Evolutionary conservation across 305 asterid genomes (phyloP), one percentile per base, ranked within the genome.

Genomic region (Rubia peregrina): DNA sequence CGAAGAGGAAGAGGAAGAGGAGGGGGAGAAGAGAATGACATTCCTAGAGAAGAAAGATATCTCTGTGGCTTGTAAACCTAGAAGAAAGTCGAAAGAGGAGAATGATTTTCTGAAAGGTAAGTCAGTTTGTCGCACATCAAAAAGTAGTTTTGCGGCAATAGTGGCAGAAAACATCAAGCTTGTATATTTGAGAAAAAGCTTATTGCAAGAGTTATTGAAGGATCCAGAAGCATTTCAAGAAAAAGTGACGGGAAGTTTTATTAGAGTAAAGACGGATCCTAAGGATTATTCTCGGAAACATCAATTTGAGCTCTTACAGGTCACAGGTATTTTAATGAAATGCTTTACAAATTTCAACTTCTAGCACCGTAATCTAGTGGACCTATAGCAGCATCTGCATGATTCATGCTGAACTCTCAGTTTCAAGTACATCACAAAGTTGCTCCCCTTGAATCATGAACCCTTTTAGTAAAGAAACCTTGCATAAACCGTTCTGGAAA

Each of bases 231-330:
- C 85, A 49, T 82, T 90, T 77, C 87, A 81, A 79, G 77, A 86
- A 69, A 95, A 95, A 80, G 89, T 91, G 56, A 71, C 71, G 12
- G 99, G 98, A 75, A 80, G 90, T 76, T 88, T 88, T 71, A 88
- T 26, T 88, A 84, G 94, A 51, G 83, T 83, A 61, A 91, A 84
- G 77, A 72, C 86, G 5, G 83, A 87, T 75, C 85, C 30, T 26
- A 26, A 26, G 30, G 30, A 26, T 26, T 26, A 26, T 26, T 26
- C 86, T 68, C 79, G 82, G 55, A 85, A 69, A 79, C 68, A 67
- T 74, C 73, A 84, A 74, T 78, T 79, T 82, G 89, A 86, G 76
- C 98, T 94, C 68, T 77, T 85, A 82, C 95, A 84, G 84, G 90
- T 94, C 74, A 81, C 87, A 86, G 99, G 99, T 91, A 67, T 76